Percentiles rank a stretch among this genome's conserved stretches.
Conservation (phyloP, 805 yeast species). For the Tetrapisispora phaffii region DNA sequence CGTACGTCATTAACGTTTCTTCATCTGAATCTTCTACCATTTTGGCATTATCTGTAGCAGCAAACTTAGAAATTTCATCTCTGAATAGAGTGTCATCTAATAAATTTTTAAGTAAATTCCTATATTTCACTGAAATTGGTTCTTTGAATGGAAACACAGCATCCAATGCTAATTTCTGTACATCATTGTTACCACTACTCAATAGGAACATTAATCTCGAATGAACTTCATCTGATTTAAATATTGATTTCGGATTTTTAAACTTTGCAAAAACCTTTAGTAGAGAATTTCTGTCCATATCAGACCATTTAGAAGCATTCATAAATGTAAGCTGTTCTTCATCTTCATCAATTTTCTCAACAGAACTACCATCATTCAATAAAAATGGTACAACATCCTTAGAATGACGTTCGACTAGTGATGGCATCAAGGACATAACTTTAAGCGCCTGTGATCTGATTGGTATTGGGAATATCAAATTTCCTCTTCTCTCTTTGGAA, state of each 20-base stretch:
- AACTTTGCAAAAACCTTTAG: conserved; percentile 57
- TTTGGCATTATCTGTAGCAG: conserved; percentile 39
- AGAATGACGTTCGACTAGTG: conserved; percentile 58
- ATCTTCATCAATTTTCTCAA: conserved; percentile 12
- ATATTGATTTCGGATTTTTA: conserved; percentile 48
- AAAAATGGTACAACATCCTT: conserved; percentile 49
- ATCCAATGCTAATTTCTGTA: conserved; percentile 65
- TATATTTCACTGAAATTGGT: conserved; percentile 51
- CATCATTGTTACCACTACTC: conserved; percentile 47
- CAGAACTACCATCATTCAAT: conserved; percentile 23
- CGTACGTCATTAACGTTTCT: conserved; percentile 52
- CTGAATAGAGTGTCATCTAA: conserved; percentile 76
- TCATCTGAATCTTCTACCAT: conserved; percentile 55
- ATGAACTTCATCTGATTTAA: conserved; percentile 44
- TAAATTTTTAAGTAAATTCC: conserved; percentile 61
- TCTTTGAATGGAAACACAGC: conserved; percentile 58
- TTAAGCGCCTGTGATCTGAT: conserved; percentile 49
- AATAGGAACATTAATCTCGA: conserved; percentile 45
- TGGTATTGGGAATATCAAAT: conserved; percentile 33
- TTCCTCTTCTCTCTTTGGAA: conserved; percentile 32
- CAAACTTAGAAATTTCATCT: conserved; percentile 67
- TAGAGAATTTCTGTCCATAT: conserved; percentile 46
- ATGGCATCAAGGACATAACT: conserved; percentile 49
- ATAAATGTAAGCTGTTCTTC: conserved; percentile 1
- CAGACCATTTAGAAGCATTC: conserved; percentile 32